phyloP scores from a whole-genome alignment of 176 grass and related monocot genomes.

The Stipa capillata region DNA sequence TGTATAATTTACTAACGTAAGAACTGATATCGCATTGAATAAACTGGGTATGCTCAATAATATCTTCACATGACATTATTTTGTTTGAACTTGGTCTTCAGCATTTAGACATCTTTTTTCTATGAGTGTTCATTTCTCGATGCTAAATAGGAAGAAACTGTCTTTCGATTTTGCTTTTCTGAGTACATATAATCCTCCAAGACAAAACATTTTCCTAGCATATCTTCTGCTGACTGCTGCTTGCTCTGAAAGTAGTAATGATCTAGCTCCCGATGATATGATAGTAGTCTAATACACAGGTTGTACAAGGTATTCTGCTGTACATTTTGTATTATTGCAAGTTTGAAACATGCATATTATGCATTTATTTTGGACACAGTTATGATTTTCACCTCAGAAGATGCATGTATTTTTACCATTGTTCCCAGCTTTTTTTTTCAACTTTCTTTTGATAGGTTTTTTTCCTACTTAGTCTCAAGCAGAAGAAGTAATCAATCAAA shows the following conservation, averaged over 20 bases:
- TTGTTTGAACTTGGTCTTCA: neutral
- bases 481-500: neutral
- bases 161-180: neutral
- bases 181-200: neutral
- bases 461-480: neutral
- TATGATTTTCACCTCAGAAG: neutral
- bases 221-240: neutral
- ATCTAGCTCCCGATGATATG: neutral
- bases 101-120: neutral
- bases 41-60: neutral
- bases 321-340: neutral
- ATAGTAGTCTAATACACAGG: neutral
- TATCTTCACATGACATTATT: neutral
- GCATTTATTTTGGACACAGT: neutral
- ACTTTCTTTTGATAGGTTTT: neutral
- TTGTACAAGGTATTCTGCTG: neutral
- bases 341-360: neutral
- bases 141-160: neutral
- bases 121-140: neutral
- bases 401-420: neutral
- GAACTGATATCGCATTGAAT: neutral
- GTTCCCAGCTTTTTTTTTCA: neutral
- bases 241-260: neutral
- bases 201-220: neutral
- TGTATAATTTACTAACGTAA: neutral